Evolutionary conservation across 1,284 basidiomycete species (phyloP), one percentile per base, ranked within the genome.

Genomic region (Chondrostereum purpureum): DNA sequence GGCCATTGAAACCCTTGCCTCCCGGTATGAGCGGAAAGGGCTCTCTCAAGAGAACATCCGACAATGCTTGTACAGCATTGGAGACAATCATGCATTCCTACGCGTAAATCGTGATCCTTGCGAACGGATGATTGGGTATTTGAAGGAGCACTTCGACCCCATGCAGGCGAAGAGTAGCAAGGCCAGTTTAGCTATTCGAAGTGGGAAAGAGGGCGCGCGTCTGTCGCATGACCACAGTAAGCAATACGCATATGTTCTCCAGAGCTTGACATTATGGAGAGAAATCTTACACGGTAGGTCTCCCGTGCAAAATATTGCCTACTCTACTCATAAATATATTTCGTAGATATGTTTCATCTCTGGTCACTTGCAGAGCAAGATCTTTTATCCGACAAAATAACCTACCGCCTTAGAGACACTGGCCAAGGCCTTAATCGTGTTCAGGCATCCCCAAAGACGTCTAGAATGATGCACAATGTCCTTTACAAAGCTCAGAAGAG

Each of bases 371-470:
- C 85, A 1, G 87, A 89, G 56, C 75, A 81, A 51, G 88, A 90
- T 52, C 60, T 90, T 3, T 69, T 90, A n/a, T 80, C 83, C 4
- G 79, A 88, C 54, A 78, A 70, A 23, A 67, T 82, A 17, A 59
- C 76, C 2, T 90, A 90, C 61, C 81, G 87, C 34, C 70, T 90
- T 36, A 77, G 85, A 27, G 87, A 90, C 58, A 90, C 87, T 1
- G 87, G 87, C 14, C 87, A 90, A 58, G 87, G 87, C 21, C 70
- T 89, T 44, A 90, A 90, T 63, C 80, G 88, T 42, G 85, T 90
- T 5, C 88, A 90, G 59, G 76, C 80, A 1, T 77, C 87, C 4
- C 88, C 88, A 10, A 90, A 88, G 62, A 90, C 88, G 1, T 80
- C 85, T 11, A 78, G 83, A 17, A 80, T 87, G 78, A 90, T 90